Evolutionary conservation across 352 stramenopile genomes (phyloP).

Genomic region (Elongisporangium anandrum): DNA sequence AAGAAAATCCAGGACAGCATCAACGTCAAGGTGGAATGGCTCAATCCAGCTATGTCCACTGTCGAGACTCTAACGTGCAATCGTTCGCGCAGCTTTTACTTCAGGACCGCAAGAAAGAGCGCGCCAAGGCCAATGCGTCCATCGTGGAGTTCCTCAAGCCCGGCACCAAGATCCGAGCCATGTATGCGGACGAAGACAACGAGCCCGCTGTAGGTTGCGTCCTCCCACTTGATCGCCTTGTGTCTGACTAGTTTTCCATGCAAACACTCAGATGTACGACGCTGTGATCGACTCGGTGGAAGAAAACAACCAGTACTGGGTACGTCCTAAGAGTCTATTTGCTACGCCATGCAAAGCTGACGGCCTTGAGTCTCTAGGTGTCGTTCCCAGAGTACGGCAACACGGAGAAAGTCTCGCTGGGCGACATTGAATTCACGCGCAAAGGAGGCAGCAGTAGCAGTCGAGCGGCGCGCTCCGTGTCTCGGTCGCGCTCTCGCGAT

Average conservation of each 20-base stretch:
- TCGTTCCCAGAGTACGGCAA: conserved; percentile 98
- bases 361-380: conserved; percentile 47
- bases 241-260: background rate
- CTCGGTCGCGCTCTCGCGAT: conserved; percentile 28
- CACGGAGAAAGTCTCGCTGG: conserved; percentile 91
- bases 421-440: conserved; percentile 90
- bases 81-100: conserved; percentile 59
- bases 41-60: background rate
- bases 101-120: conserved; percentile 60
- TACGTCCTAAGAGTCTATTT: no score
- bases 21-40: conserved; percentile 85
- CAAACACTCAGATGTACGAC: conserved; percentile 88
- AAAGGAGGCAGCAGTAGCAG: conserved; percentile 16
- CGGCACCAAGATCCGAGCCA: conserved; percentile 89
- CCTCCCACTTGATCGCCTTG: background rate
- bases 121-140: conserved; percentile 53
- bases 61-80: background rate
- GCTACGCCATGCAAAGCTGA: no score
- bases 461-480: conserved; percentile 20
- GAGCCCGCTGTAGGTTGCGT: conserved; percentile 52
- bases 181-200: conserved; percentile 97
- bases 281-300: conserved; percentile 94
- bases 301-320: conserved; percentile 73
- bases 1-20: conserved; percentile 95
- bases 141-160: conserved; percentile 77